Percentiles rank a stretch among this genome's conserved stretches.
phyloP scores from a whole-genome alignment of 1,139 yeast genomes.

The Kodamaea arcana region DNA sequence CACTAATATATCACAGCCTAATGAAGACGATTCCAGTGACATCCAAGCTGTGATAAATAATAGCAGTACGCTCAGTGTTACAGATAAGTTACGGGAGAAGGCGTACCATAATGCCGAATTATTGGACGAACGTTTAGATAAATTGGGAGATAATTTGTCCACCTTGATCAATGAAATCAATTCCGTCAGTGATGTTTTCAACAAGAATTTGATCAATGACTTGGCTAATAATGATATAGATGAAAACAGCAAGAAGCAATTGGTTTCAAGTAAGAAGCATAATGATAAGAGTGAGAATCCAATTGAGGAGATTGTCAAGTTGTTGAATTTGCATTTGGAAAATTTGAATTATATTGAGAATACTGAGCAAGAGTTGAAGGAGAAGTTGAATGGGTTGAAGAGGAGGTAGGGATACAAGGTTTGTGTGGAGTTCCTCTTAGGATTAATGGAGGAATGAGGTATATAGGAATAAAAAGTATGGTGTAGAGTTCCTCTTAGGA shows the following conservation, averaged over 20 bases:
- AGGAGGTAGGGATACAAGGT: too few species aligned
- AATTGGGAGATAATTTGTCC: constrained; percentile 69
- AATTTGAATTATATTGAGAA: constrained; percentile 84
- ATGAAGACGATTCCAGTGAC: constrained; percentile 5
- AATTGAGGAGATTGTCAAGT: constrained; percentile 66
- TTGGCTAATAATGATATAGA: constrained; percentile 21
- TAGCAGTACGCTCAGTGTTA: constrained; percentile 31
- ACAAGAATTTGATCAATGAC: constrained; percentile 45
- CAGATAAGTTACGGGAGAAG: constrained; percentile 84
- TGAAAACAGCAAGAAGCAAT: constrained; percentile 11
- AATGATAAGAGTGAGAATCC: constrained; percentile 38
- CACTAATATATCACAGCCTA: constrained; percentile 9
- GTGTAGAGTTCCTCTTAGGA: too few species aligned
- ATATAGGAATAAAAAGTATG: too few species aligned
- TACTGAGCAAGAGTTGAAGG: constrained; percentile 63
- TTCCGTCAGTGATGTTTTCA: constrained; percentile 77
- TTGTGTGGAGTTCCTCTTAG: too few species aligned
- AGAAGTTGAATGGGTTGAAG: constrained; percentile 43
- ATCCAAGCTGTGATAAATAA: constrained; percentile 9
- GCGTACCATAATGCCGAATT: constrained; percentile 87
- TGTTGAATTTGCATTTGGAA: constrained; percentile 84
- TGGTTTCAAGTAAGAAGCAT: constrained; percentile 8
- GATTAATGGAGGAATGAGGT: too few species aligned
- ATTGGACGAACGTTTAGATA: constrained; percentile 76
- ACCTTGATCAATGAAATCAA: constrained; percentile 83